Base-by-base conservation (phyloP, 768 basidiomycete genomes). In the Pulveroboletus sp. region DNA sequence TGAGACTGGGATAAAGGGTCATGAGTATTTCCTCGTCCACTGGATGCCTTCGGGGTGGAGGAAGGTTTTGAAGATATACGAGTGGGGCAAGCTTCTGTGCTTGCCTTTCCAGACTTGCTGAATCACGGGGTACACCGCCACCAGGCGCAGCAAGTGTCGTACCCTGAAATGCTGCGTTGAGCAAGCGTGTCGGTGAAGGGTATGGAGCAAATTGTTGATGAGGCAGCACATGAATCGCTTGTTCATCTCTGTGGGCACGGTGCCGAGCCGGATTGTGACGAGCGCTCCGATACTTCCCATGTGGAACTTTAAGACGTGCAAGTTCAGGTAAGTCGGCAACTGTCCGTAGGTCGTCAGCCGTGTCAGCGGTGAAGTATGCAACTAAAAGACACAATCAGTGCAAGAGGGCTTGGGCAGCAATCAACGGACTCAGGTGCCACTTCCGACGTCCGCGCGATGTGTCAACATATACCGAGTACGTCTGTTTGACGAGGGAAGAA, bases 391-490 rank as follows among this genome's bases (percentile, higher is more conserved):
- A 24, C 19, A 19, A 40, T 58, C 19, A 57, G 45, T 12, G 13
- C 34, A 24, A 50, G 31, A 30, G 9, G 14, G 40, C 41, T 30
- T 29, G 31, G 30, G 47, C 43, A 20, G n/a, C 57, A 53, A 38
- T 50, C 13, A 34, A 69, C 83, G 45, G 64, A 88, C 87, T 89
- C 27, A 90, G 74, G 57, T 90, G 87, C 87, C 87, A 89, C 58
- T 90, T 90, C 54, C 83, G 75, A 49, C 78, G 77, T n/a, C 85
- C 86, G 47, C 73, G 68, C 17, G 75, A 58, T 3, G 80, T 83
- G n/a, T 84, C 76, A 31, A 88, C 83, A 57, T 76, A 86, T 24
- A 86, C 86, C 8, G 86, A 88, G 62, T 87, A 90, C 0, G 87
- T 89, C 63, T 90, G 87, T 60, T 89, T 89, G 49, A 86, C 76